Evolutionary conservation across 805 yeast genomes (phyloP).

Genomic region (Starmerella asiatica): DNA sequence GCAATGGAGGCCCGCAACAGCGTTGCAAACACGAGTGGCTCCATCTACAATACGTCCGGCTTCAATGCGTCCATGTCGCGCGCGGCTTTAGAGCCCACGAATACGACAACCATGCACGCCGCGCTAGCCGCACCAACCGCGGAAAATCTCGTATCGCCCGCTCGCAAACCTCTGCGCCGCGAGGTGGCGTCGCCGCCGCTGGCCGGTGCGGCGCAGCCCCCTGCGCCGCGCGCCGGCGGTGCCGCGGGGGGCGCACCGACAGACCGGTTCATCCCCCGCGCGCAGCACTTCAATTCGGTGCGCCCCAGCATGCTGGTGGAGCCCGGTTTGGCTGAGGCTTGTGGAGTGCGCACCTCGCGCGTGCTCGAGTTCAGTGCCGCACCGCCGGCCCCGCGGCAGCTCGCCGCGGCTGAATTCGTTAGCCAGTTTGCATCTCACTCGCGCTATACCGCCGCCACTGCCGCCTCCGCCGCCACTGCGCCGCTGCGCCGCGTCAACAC

Average conservation of each 20-base stretch:
- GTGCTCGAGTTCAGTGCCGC: slow-evolving; percentile 76
- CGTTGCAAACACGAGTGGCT: background rate
- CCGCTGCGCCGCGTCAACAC: slow-evolving; percentile 52
- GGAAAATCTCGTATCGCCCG: too few relatives aligned
- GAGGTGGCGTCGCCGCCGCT: too few relatives aligned
- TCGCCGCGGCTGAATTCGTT: slow-evolving; percentile 11
- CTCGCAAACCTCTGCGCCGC: too few relatives aligned
- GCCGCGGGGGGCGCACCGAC: too few relatives aligned
- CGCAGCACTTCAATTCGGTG: too few relatives aligned
- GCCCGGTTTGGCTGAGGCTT: slow-evolving; percentile 60
- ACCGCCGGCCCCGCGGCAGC: slow-evolving; percentile 41
- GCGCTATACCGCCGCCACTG: slow-evolving; percentile 12
- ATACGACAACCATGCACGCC: background rate
- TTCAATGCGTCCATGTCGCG: background rate
- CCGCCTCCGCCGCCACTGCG: slow-evolving; percentile 10
- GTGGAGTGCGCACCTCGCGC: slow-evolving; percentile 74
- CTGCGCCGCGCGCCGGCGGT: too few relatives aligned
- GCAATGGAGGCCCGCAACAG: background rate
- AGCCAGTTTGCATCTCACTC: slow-evolving; percentile 16
- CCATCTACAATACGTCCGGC: background rate
- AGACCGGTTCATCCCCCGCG: slow-evolving; percentile 8
- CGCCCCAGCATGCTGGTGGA: slow-evolving; percentile 1
- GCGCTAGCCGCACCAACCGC: background rate
- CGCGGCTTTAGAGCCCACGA: background rate
- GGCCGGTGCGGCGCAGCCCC: too few relatives aligned